Evolutionary conservation across 1,284 basidiomycete species (phyloP).

Genomic region (Trichosporon sp.): DNA sequence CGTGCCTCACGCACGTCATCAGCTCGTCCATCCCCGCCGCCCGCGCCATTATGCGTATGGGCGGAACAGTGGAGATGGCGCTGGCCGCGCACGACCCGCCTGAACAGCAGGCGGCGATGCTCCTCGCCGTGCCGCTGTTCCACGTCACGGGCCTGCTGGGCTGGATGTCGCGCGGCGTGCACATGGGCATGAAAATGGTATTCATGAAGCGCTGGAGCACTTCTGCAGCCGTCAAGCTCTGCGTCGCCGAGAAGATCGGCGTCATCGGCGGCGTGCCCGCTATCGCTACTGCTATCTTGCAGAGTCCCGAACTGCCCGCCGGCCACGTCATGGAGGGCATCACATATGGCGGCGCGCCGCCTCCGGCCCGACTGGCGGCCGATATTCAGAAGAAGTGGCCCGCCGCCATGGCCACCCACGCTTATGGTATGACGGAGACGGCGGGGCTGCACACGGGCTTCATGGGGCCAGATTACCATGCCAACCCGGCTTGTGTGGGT

Average conservation of each 20-base stretch:
- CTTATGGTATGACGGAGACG: slow-evolving; percentile 53
- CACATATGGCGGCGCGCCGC: slow-evolving; percentile 52
- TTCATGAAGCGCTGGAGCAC: slow-evolving; percentile 46
- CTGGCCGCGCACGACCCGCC: slow-evolving; percentile 31
- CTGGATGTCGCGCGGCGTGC: slow-evolving; percentile 47
- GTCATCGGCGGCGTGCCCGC: slow-evolving; percentile 53
- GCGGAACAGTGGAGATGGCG: slow-evolving; percentile 23
- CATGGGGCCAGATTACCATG: slow-evolving; percentile 46
- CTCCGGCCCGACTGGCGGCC: slow-evolving; percentile 41
- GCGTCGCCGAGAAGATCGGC: slow-evolving; percentile 40
- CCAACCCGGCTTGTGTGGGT: slow-evolving; percentile 32
- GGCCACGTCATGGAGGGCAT: slow-evolving; percentile 41
- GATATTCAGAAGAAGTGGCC: slow-evolving; percentile 48
- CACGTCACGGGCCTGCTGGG: slow-evolving; percentile 53
- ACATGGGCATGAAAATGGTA: slow-evolving; percentile 47
- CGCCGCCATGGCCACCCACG: slow-evolving; percentile 37
- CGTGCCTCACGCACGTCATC: slow-evolving; percentile 46
- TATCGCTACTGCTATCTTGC: slow-evolving; percentile 44
- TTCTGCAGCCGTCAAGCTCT: slow-evolving; percentile 41
- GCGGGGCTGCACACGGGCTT: slow-evolving; percentile 47
- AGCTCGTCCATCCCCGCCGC: slow-evolving; percentile 27
- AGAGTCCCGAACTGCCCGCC: slow-evolving; percentile 41
- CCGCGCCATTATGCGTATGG: slow-evolving; percentile 37
- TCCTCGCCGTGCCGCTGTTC: slow-evolving; percentile 53
- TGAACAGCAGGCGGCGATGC: slow-evolving; percentile 36